Percentiles rank a stretch among this genome's conserved stretches.
phyloP scores from a whole-genome alignment of 352 stramenopile species.

The Peronospora tabacina region DNA sequence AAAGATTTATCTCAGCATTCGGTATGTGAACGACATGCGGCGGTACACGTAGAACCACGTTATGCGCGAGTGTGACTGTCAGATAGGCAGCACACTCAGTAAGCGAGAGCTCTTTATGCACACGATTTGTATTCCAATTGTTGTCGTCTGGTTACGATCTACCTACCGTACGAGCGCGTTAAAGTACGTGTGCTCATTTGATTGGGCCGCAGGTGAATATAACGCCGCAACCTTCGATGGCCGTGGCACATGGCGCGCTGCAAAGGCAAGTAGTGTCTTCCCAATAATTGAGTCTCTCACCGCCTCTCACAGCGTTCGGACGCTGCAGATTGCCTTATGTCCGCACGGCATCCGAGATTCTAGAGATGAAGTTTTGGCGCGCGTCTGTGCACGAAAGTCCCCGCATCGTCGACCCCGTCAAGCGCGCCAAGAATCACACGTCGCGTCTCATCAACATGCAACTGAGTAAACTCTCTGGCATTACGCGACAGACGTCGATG shows the following conservation, averaged over 20 bases:
- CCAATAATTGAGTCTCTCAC: background rate
- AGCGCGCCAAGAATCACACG: conserved; percentile 75
- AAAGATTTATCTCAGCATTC: conserved; percentile 73
- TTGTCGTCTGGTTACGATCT: too few species aligned
- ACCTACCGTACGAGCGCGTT: too few species aligned
- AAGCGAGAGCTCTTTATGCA: background rate
- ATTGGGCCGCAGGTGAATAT: background rate
- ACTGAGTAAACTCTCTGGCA: conserved; percentile 56
- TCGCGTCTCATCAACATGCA: conserved; percentile 76
- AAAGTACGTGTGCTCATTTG: background rate
- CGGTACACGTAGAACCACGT: conserved; percentile 43
- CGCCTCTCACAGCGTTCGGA: background rate
- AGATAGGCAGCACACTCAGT: background rate
- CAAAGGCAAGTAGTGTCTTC: conserved; percentile 36
- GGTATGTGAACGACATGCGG: conserved; percentile 85
- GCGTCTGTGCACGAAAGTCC: conserved; percentile 59
- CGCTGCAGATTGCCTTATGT: conserved; percentile 61
- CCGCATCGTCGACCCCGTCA: conserved; percentile 73
- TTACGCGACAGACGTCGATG: conserved; percentile 67
- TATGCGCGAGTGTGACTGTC: conserved; percentile 12
- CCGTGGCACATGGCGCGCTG: conserved; percentile 54
- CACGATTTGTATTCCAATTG: too few species aligned
- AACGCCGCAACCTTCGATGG: conserved; percentile 17
- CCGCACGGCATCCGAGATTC: conserved; percentile 70
- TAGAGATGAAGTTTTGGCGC: conserved; percentile 86